Percentiles rank a stretch among this genome's conserved stretches.
Evolutionary conservation across 192 early-diverging fungal species (phyloP).

Genomic region (Coemansia aciculifera): DNA sequence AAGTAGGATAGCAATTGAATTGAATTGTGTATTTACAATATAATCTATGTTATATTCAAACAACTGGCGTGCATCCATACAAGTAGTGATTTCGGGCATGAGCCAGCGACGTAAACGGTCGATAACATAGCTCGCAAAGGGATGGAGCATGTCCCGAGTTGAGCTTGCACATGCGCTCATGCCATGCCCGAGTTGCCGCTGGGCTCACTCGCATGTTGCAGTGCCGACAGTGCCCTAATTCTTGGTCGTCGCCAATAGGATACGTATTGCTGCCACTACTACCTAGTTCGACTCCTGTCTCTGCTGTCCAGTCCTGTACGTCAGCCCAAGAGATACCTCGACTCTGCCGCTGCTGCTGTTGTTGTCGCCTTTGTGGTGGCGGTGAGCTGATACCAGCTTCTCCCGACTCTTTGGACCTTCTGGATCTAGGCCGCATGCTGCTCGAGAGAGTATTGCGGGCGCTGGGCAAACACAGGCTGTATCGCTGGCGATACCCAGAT

Average conservation of each 20-base stretch:
- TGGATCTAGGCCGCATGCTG: background rate
- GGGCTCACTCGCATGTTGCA: conserved; percentile 46
- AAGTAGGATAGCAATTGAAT: background rate
- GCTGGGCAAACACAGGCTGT: conserved; percentile 15
- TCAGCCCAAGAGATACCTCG: conserved; percentile 43
- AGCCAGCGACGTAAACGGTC: conserved; percentile 14
- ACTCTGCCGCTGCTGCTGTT: background rate
- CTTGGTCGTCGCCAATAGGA: background rate
- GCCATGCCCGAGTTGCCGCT: conserved; percentile 29
- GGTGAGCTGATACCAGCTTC: background rate
- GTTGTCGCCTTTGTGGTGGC: background rate
- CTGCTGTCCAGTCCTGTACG: conserved; percentile 8
- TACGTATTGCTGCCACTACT: background rate
- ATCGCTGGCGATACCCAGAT: background rate
- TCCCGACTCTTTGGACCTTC: background rate
- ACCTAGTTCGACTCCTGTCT: background rate
- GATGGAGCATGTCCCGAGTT: conserved; percentile 7
- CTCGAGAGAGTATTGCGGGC: background rate
- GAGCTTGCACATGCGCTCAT: conserved; percentile 43
- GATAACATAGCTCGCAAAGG: conserved; percentile 25
- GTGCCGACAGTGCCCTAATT: conserved; percentile 13
- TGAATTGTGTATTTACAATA: background rate
- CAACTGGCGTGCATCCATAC: conserved; percentile 37
- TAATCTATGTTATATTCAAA: background rate
- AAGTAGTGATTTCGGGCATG: conserved; percentile 51